Evolutionary conservation across 441 rosid species (phyloP).

Genomic region (Bocquillonia castaneifolia): DNA sequence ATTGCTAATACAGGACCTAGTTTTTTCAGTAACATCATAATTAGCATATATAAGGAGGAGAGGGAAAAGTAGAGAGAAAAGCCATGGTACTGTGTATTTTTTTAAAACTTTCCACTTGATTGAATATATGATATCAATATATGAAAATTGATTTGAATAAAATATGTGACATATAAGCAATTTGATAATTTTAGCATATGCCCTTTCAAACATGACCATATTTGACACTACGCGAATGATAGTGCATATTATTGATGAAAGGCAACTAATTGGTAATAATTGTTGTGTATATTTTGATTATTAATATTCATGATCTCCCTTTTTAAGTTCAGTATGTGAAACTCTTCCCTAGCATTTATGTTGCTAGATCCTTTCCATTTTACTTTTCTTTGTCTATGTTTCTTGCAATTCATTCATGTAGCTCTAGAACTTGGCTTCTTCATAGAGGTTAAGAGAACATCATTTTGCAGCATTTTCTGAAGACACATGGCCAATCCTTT

Average conservation of each 20-base stretch:
- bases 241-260: too few relatives aligned
- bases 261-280: too few relatives aligned
- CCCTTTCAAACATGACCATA: not conserved
- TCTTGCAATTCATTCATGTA: not conserved
- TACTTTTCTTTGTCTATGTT: not conserved
- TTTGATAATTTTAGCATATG: not conserved
- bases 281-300: too few relatives aligned
- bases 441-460: not conserved
- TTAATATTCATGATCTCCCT: not conserved
- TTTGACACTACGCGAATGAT: too few relatives aligned
- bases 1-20: not conserved
- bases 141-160: too few relatives aligned
- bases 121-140: not conserved
- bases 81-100: not conserved
- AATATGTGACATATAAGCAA: not conserved
- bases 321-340: not conserved
- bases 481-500: not conserved
- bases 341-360: not conserved
- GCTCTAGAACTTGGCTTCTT: not conserved
- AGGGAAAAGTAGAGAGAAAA: not conserved
- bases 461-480: constrained; percentile 1
- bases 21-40: not conserved
- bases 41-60: not conserved
- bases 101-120: not conserved
- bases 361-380: not conserved